phyloP scores from a whole-genome alignment of 345 rosid species.

The Psidium guajava region DNA sequence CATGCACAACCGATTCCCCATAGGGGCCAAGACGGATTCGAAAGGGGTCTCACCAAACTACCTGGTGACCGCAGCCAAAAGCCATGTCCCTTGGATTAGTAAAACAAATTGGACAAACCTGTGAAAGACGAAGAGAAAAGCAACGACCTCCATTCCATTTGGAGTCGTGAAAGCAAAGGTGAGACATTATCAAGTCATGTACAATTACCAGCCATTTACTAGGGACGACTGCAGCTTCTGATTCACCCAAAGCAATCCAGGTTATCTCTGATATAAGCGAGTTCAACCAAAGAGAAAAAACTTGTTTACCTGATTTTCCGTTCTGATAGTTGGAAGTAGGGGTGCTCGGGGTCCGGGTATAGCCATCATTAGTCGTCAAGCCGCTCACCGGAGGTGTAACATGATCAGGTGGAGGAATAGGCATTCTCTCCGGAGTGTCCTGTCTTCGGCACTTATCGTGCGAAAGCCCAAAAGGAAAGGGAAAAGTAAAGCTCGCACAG shows the following conservation, averaged over 20 bases:
- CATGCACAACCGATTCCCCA: not conserved
- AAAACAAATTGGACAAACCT: slow-evolving; percentile 40
- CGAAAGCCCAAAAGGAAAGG: not conserved
- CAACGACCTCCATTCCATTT: not conserved
- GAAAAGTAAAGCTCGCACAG: not conserved
- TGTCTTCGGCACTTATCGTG: slow-evolving; percentile 4
- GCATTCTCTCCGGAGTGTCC: slow-evolving; percentile 8
- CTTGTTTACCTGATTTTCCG: slow-evolving; percentile 19
- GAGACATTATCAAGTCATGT: not conserved
- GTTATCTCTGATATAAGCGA: not conserved
- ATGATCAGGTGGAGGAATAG: slow-evolving; percentile 28
- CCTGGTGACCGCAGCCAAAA: slow-evolving; percentile 50
- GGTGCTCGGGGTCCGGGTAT: not conserved
- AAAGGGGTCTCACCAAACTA: not conserved
- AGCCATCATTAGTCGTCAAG: not conserved
- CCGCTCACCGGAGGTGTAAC: slow-evolving; percentile 5
- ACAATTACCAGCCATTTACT: not conserved
- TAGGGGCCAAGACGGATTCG: not conserved
- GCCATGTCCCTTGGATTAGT: slow-evolving; percentile 34
- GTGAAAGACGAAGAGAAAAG: not conserved
- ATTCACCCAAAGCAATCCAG: not conserved
- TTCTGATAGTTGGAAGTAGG: slow-evolving; percentile 3
- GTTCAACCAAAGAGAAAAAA: not conserved
- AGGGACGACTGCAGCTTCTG: not conserved
- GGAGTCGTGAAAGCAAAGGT: not conserved